phyloP scores from a whole-genome alignment of 73 alveolate genomes.

The Paramecium primaurelia region DNA sequence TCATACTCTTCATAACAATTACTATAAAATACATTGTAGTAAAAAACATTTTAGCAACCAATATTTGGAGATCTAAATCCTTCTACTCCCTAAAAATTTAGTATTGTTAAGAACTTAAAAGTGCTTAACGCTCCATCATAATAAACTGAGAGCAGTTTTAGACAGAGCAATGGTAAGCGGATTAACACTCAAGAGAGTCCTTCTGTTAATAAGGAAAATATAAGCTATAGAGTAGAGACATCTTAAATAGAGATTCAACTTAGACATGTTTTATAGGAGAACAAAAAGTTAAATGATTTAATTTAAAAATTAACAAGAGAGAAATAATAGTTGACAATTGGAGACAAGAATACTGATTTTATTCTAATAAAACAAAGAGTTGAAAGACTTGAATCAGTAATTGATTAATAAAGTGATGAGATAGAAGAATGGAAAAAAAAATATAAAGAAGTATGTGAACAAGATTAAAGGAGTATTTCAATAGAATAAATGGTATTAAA shows the following conservation, averaged over 20 bases:
- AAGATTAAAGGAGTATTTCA: neutral
- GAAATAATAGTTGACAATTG: neutral
- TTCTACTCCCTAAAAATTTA: neutral
- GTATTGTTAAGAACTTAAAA: neutral
- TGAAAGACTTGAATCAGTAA: constrained; percentile 17
- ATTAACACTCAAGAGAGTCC: neutral
- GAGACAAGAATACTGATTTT: neutral
- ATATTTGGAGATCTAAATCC: neutral
- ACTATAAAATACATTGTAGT: neutral
- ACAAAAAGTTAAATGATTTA: neutral
- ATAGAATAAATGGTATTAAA: constrained; percentile 24
- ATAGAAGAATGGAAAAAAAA: constrained; percentile 31
- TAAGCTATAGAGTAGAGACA: neutral
- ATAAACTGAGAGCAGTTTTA: neutral
- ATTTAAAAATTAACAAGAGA: neutral
- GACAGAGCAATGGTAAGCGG: neutral
- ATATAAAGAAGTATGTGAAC: constrained; percentile 30
- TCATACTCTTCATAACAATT: neutral
- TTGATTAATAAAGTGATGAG: neutral
- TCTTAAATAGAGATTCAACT: neutral
- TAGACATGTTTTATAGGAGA: neutral
- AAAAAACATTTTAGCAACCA: neutral
- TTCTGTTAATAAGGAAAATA: neutral
- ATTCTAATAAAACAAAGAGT: neutral
- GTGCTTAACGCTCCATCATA: neutral